A percentile compares a stretch with the other conserved stretches of the same genome.
These are phyloP conservation scores for Dendrobium nobile DNA, from an alignment of 106 monocot species.

Conservation along the genomic window DNA sequence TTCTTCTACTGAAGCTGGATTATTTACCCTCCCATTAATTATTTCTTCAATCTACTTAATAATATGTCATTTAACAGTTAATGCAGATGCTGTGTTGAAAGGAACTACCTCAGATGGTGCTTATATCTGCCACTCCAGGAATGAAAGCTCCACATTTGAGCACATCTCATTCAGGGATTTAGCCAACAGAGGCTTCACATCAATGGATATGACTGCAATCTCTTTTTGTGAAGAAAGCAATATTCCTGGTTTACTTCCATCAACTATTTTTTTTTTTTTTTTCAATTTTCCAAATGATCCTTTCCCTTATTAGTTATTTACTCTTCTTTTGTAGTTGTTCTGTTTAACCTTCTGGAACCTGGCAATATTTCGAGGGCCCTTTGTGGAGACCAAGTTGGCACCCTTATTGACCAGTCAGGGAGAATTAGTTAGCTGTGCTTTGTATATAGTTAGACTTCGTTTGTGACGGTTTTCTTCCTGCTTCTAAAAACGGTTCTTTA, in stretches of 20 bases:
- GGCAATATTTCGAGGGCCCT: conserved; percentile 86
- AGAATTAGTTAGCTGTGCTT: conserved; percentile 30
- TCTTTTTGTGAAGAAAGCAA: conserved; percentile 89
- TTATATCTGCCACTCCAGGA: conserved; percentile 27
- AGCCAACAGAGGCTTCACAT: conserved; percentile 55
- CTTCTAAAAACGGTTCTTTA: too few species aligned
- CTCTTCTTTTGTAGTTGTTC: conserved; percentile 53
- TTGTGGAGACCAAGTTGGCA: conserved; percentile 90
- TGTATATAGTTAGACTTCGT: not conserved
- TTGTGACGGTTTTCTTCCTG: too few species aligned
- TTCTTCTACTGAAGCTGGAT: not conserved
- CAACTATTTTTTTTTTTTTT: not conserved
- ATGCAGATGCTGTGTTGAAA: conserved; percentile 88
- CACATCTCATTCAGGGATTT: conserved; percentile 84
- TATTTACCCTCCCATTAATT: not conserved
- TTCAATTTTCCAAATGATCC: too few species aligned
- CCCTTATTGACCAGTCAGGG: conserved; percentile 71
- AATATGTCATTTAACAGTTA: conserved; percentile 31
- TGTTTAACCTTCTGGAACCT: conserved; percentile 82
- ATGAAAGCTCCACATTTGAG: conserved; percentile 36
- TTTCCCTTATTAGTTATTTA: not conserved
- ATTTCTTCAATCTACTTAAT: not conserved
- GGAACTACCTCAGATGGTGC: conserved; percentile 51
- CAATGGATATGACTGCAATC: conserved; percentile 81
- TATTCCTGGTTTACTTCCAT: conserved; percentile 60